Base-by-base conservation (phyloP, 2,329 filamentous ascomycete species). In the Penicillium sp. region DNA sequence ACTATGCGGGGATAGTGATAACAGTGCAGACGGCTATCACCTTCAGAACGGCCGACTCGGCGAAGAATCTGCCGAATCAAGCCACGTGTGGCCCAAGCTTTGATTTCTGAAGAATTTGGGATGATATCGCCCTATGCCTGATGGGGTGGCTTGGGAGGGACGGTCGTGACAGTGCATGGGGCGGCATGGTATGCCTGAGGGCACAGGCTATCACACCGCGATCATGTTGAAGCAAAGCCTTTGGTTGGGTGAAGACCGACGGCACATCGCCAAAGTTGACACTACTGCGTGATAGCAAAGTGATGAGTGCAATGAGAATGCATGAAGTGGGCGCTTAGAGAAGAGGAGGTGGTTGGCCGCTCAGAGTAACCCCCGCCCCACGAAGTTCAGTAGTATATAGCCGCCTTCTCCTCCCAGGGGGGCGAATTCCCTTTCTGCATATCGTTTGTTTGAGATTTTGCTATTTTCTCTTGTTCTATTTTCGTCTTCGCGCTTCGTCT, bases 401-500 rank as follows among this genome's bases (percentile, higher is more conserved):
- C 64, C 68, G 67, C 69, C 61, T 57, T 42, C 41, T 57, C 58
- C 46, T 50, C 56, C 56, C 53, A 51, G 42, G 16, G 42, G 16
- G 36, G 29, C 47, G 33, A 34, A 50, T 33, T 51, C 45, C 52
- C 51, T 49, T 54, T 45, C 59, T 59, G 58, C 59, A 60, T 59
- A 64, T 61, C 57, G 64, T 59, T 59, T 70, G 66, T 71, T 69
- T 71, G 62, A 65, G 51, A 50, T 63, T 66, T 63, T 54, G 54
- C 65, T 56, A 58, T 65, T 63, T 60, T 51, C 58, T 53, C 51
- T 57, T 58, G 50, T 68, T 71, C 65, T 70, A 66, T 73, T 70
- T 66, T 68, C 54, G 56, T 67, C 53, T 57, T 57, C 51, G 59
- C 61, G 55, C 58, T 66, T 64, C 63, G 67, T 68, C 47, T 73